Evolutionary conservation across 345 rosid genomes (phyloP).

Genomic region (Hibiscus syriacus): DNA sequence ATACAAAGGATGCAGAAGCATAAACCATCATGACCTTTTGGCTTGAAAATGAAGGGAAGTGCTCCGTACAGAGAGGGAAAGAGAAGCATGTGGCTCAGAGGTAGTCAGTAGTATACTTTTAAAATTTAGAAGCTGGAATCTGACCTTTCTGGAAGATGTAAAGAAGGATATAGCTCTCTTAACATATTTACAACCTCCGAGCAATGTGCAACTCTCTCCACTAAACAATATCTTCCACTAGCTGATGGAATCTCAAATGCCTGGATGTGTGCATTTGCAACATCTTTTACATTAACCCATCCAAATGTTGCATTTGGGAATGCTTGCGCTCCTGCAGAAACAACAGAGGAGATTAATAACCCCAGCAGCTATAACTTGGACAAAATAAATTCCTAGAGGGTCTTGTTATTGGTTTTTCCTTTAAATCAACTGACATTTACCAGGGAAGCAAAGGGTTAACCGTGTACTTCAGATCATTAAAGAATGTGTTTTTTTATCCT

Average conservation of each 20-base stretch:
- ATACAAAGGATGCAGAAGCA: background rate
- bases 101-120: no score
- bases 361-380: background rate
- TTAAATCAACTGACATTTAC: no score
- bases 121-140: conserved; percentile 2
- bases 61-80: no score
- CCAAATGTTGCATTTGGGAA: conserved; percentile 69
- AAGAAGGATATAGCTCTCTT: conserved; percentile 53
- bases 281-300: conserved; percentile 85
- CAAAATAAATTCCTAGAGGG: no score
- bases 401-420: no score
- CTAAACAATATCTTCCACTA: conserved; percentile 76
- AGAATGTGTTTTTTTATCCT: background rate
- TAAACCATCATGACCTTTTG: no score
- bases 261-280: conserved; percentile 78
- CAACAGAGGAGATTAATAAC: background rate
- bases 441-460: no score
- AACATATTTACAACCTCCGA: conserved; percentile 65
- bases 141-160: conserved; percentile 71
- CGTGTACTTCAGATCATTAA: no score
- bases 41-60: no score
- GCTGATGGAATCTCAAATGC: conserved; percentile 81
- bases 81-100: no score
- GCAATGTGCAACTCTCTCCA: conserved; percentile 71
- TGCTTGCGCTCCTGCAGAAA: conserved; percentile 52